These are phyloP conservation scores for Debaryomyces nepalensis DNA, from an alignment of 1,139 yeast genomes.

Conservation along the genomic window DNA sequence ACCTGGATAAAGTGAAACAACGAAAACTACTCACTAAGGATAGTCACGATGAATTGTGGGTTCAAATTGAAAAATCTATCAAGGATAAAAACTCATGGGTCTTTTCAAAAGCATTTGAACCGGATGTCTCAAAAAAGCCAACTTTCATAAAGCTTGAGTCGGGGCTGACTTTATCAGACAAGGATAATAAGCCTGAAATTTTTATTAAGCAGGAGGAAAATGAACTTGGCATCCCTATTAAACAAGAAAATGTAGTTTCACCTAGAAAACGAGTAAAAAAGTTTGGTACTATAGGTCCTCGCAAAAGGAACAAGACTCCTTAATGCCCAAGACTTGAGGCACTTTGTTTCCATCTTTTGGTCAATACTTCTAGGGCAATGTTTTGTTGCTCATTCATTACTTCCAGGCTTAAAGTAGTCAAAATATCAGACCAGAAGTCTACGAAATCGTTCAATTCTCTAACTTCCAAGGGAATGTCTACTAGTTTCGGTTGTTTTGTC, in stretches of 20 bases:
- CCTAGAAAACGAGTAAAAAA: conserved; percentile 5
- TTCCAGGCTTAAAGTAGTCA: conserved; percentile 43
- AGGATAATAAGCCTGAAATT: not conserved
- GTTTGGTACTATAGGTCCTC: conserved; percentile 8
- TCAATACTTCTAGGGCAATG: conserved; percentile 40
- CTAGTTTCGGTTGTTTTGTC: conserved; percentile 25
- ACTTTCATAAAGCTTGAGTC: not conserved
- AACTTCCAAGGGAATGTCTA: conserved; percentile 32
- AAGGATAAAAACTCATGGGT: conserved; percentile 8
- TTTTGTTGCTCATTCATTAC: conserved; percentile 45
- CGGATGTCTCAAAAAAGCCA: not conserved
- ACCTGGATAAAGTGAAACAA: conserved; percentile 10
- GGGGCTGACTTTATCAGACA: not conserved
- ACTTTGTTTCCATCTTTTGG: conserved; percentile 45
- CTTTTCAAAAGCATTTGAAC: conserved; percentile 6
- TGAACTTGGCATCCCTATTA: not conserved
- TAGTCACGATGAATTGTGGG: conserved; percentile 20
- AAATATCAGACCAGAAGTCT: conserved; percentile 54
- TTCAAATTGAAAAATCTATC: conserved; percentile 12
- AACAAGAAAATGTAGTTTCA: not conserved
- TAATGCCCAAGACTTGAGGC: too few relatives aligned
- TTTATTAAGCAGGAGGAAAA: too few relatives aligned
- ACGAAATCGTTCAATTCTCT: conserved; percentile 44
- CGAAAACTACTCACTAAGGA: conserved; percentile 1
- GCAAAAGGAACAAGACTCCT: conserved; percentile 4